phyloP scores from a whole-genome alignment of 805 yeast species.

The Ogataea nitratoaversa region DNA sequence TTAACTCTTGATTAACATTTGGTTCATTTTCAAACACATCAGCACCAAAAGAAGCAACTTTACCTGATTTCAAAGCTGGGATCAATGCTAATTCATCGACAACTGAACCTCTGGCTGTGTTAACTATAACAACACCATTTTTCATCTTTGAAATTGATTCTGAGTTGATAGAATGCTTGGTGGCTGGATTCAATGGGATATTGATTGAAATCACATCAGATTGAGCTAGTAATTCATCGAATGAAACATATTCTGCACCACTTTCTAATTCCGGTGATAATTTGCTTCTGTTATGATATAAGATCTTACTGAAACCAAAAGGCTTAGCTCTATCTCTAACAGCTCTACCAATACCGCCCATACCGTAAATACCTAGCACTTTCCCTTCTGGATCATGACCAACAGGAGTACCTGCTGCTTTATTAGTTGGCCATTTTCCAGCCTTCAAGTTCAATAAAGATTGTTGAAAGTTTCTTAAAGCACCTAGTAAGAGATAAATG shows the following conservation, averaged over 20 bases:
- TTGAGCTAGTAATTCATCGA: slow-evolving; percentile 59
- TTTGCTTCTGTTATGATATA: slow-evolving; percentile 67
- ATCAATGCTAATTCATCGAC: slow-evolving; percentile 61
- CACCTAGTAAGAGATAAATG: slow-evolving; percentile 45
- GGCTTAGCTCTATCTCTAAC: slow-evolving; percentile 68
- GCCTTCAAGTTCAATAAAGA: slow-evolving; percentile 50
- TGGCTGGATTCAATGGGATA: slow-evolving; percentile 69
- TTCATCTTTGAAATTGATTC: slow-evolving; percentile 66
- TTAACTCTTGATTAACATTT: slow-evolving; percentile 57
- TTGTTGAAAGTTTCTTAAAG: slow-evolving; percentile 54
- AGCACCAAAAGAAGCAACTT: slow-evolving; percentile 62
- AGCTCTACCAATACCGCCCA: slow-evolving; percentile 89
- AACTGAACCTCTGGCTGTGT: slow-evolving; percentile 88
- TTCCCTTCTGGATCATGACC: slow-evolving; percentile 78
- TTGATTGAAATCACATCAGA: slow-evolving; percentile 73
- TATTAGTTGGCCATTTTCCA: slow-evolving; percentile 57
- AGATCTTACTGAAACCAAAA: slow-evolving; percentile 67
- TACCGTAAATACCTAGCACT: slow-evolving; percentile 74
- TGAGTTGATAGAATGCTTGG: slow-evolving; percentile 65
- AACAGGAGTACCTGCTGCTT: slow-evolving; percentile 51
- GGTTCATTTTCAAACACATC: slow-evolving; percentile 82
- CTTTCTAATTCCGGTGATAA: slow-evolving; percentile 59
- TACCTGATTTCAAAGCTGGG: slow-evolving; percentile 54
- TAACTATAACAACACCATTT: slow-evolving; percentile 70
- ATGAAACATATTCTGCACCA: slow-evolving; percentile 65